A percentile compares a stretch with the other conserved stretches of the same genome.
Conservation (phyloP, 2,329 filamentous ascomycete genomes). For the Gremmenia infestans region DNA sequence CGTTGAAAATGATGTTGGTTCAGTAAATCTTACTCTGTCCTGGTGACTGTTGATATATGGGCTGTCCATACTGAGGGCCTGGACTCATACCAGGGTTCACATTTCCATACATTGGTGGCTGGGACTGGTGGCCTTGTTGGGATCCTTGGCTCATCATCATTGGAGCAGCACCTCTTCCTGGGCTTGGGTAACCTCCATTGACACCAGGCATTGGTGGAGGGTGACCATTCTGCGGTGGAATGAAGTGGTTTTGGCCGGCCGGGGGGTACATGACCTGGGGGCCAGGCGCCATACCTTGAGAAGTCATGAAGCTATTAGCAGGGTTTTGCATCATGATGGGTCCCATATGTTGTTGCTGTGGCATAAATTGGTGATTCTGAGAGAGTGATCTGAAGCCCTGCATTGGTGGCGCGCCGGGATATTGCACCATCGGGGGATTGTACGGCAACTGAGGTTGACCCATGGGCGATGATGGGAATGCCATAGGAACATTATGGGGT, state of each 20-base stretch:
- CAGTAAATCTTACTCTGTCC: slow-evolving; percentile 61
- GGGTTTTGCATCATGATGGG: slow-evolving; percentile 80
- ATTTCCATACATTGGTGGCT: slow-evolving; percentile 54
- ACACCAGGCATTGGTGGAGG: slow-evolving; percentile 58
- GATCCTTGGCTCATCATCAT: slow-evolving; percentile 96
- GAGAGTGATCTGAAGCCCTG: slow-evolving; percentile 67
- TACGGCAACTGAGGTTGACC: slow-evolving; percentile 67
- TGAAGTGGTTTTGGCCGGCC: slow-evolving; percentile 59
- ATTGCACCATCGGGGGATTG: slow-evolving; percentile 65
- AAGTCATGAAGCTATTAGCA: slow-evolving; percentile 66
- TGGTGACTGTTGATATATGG: slow-evolving; percentile 54
- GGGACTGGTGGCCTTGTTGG: slow-evolving; percentile 71
- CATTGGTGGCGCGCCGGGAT: slow-evolving; percentile 65
- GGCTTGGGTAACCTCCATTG: slow-evolving; percentile 77
- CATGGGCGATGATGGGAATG: slow-evolving; percentile 67
- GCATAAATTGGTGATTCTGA: slow-evolving; percentile 67
- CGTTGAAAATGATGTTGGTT: slow-evolving; percentile 5
- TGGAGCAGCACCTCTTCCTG: slow-evolving; percentile 75
- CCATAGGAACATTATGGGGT: slow-evolving; percentile 63
- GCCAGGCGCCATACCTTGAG: slow-evolving; percentile 62
- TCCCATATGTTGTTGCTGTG: slow-evolving; percentile 67
- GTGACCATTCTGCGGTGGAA: slow-evolving; percentile 49
- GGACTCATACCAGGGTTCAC: slow-evolving; percentile 73
- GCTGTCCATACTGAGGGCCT: slow-evolving; percentile 47
- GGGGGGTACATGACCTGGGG: slow-evolving; percentile 84